phyloP scores from a whole-genome alignment of 2,329 filamentous ascomycete genomes.

The Cercospora sp. region DNA sequence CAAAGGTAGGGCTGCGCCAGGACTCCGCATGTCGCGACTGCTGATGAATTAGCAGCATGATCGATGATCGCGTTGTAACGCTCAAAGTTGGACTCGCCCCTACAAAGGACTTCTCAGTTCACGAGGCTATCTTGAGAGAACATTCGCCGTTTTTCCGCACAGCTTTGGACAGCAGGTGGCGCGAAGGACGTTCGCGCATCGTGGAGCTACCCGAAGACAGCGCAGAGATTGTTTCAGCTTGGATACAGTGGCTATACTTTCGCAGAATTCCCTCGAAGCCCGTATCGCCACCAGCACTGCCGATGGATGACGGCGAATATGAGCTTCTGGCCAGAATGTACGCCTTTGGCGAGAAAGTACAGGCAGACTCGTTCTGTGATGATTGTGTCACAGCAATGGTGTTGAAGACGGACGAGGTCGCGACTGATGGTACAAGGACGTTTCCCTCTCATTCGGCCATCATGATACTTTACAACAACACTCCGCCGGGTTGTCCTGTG shows the following conservation, averaged over 20 bases:
- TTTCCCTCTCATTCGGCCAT: conserved; percentile 27
- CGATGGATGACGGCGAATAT: conserved; percentile 29
- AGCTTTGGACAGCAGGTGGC: conserved; percentile 29
- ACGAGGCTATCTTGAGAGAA: conserved; percentile 24
- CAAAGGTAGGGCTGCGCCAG: conserved; percentile 12
- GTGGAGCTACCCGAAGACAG: conserved; percentile 26
- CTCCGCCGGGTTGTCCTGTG: conserved; percentile 20
- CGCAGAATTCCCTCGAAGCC: conserved; percentile 26
- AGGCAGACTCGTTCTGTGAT: conserved; percentile 26
- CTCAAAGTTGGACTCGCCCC: conserved; percentile 15
- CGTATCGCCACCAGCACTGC: conserved; percentile 23
- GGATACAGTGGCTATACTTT: conserved; percentile 30
- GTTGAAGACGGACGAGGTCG: conserved; percentile 27
- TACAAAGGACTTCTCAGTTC: conserved; percentile 23
- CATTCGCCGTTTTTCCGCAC: conserved; percentile 25
- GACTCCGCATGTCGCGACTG: background rate
- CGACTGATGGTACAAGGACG: conserved; percentile 22
- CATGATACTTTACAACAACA: conserved; percentile 27
- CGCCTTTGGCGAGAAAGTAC: conserved; percentile 29
- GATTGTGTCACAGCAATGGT: conserved; percentile 28
- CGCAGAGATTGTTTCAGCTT: conserved; percentile 23
- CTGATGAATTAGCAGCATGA: conserved; percentile 19
- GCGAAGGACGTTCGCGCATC: conserved; percentile 21
- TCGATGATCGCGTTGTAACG: conserved; percentile 25
- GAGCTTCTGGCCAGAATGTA: conserved; percentile 24